A percentile compares a stretch with the other conserved stretches of the same genome.
These are phyloP conservation scores for Nymphaea thermarum DNA, from an alignment of 164 flowering plant species.

Conservation along the genomic window DNA sequence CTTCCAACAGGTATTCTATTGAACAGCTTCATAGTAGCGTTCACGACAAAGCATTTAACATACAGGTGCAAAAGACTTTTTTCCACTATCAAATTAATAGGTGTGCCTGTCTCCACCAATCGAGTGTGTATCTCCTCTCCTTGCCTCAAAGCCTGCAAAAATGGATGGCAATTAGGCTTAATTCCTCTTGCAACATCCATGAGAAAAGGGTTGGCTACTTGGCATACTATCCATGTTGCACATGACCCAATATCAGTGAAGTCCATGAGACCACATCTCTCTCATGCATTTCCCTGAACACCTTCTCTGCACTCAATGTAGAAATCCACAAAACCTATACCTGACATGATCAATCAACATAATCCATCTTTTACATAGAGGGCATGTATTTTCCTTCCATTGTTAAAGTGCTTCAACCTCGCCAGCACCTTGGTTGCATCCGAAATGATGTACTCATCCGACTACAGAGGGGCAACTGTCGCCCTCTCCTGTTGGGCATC, in stretches of 20 bases:
- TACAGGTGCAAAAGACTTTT: constrained; percentile 13
- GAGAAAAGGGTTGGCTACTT: constrained; percentile 4
- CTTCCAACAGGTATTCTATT: constrained; percentile 1
- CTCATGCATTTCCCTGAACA: constrained; percentile 11
- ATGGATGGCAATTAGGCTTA: constrained; percentile 9
- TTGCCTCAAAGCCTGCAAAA: constrained; percentile 8
- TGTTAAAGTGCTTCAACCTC: neutral
- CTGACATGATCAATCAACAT: constrained; percentile 7
- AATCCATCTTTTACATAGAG: constrained; percentile 10
- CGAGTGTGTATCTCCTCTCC: constrained; percentile 14
- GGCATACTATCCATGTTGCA: constrained; percentile 1
- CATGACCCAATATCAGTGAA: constrained; percentile 13
- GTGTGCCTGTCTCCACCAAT: neutral
- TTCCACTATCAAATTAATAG: constrained; percentile 1
- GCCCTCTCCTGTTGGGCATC: too few relatives aligned
- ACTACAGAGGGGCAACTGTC: neutral
- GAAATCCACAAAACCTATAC: constrained; percentile 12
- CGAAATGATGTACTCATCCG: constrained; percentile 8
- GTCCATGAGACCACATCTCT: constrained; percentile 18
- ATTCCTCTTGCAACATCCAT: constrained; percentile 1
- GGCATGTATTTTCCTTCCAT: constrained; percentile 11
- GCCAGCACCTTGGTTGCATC: constrained; percentile 8
- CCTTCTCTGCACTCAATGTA: constrained; percentile 8
- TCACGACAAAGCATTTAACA: constrained; percentile 1
- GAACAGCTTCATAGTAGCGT: constrained; percentile 3